Conservation (phyloP, 2,329 filamentous ascomycete genomes). For the Exophiala oligosperma region DNA sequence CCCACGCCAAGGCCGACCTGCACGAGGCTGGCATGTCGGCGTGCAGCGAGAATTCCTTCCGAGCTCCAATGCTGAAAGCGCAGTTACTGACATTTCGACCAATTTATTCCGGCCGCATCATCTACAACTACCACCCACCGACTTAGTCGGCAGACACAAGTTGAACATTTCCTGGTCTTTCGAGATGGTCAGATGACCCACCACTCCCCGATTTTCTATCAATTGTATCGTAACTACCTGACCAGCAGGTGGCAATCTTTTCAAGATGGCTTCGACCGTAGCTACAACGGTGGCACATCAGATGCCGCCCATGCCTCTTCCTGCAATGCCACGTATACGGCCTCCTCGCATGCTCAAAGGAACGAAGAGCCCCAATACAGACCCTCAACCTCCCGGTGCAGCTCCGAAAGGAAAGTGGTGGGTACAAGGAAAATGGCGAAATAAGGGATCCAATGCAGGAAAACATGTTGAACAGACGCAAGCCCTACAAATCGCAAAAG, state of each 20-base stretch:
- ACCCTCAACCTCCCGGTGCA: constrained; percentile 22
- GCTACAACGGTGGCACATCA: constrained; percentile 23
- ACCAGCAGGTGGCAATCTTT: too few relatives aligned
- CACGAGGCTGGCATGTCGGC: background rate
- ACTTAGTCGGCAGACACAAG: background rate
- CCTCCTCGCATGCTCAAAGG: constrained; percentile 29
- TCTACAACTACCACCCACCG: background rate
- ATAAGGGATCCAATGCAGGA: constrained; percentile 44
- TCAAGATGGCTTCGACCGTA: constrained; percentile 24
- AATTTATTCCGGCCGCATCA: background rate
- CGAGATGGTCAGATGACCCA: background rate
- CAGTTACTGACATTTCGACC: background rate
- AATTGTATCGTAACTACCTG: too few relatives aligned
- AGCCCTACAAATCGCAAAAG: constrained; percentile 43
- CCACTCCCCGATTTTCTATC: background rate
- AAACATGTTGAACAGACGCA: constrained; percentile 40
- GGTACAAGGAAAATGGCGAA: constrained; percentile 44
- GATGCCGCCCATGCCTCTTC: constrained; percentile 24
- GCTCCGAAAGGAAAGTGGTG: constrained; percentile 24
- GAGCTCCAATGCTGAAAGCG: background rate
- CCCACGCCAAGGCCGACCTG: background rate
- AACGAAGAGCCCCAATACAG: constrained; percentile 24
- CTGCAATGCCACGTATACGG: constrained; percentile 28
- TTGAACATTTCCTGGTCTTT: background rate
- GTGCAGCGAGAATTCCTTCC: background rate